Base-by-base conservation (phyloP, 805 yeast species). In the Yarrowia porcina region DNA sequence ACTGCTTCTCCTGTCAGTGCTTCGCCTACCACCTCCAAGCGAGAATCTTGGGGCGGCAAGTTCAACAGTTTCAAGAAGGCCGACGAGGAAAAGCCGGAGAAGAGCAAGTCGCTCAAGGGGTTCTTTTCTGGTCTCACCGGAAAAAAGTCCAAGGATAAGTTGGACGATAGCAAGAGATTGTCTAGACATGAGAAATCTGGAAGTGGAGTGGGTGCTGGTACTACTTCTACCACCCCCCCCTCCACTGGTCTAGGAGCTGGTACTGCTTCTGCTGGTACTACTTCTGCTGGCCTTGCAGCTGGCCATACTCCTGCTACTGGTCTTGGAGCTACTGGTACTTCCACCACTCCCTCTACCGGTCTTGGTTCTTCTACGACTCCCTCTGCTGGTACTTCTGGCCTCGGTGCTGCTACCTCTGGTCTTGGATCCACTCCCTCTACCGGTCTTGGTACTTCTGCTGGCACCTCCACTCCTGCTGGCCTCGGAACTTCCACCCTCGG, bases 1-100 rank as follows among this genome's bases (percentile, higher is more conserved):
- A 1, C 45, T 9, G 5, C 18, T n/a, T n/a, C 50, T 11, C 4
- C 49, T 2, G 18, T 20, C 11, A 15, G 39, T 4, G 11, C 41
- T 18, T 15, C 57, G 15, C 21, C 42, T n/a, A 18, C 57, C 15
- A 17, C 59, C 3, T 32, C 44, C 25, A 52, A 52, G 4, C 44
- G 59, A 2, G 59, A 52, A 17, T 52, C 59, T n/a, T 52, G 59
- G 59, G 59, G 59, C 44, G 59, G 44, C 44, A 52, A 52, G 59
- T 52, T 52, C 44, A 52, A 36, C 44, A n/a, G 23, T 8, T 52
- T 35, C 59, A 52, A 52, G 15, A 35, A 27, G 33, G 11, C 44
- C 18, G 59, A 27, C 25, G 59, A 52, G 44, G 59, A 52, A 7
- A 49, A 49, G 44, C 38, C 59, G 33, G 25, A 49, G 12, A 35